Percentiles rank a stretch among this genome's conserved stretches.
phyloP scores from a whole-genome alignment of 2,329 filamentous ascomycete species.

The Xylaria sp. region DNA sequence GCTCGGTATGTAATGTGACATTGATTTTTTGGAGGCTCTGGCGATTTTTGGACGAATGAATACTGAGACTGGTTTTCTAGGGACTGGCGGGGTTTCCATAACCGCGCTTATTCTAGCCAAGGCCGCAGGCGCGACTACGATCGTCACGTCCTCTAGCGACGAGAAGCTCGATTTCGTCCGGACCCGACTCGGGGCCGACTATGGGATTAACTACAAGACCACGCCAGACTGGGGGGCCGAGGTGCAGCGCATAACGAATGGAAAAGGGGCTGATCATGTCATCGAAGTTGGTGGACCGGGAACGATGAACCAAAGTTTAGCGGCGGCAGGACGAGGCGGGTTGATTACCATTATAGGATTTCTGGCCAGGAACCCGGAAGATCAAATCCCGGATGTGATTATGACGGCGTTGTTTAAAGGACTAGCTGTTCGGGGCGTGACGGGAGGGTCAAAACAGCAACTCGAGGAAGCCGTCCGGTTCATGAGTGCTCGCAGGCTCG shows the following conservation, averaged over 20 bases:
- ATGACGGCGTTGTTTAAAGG: slow-evolving; percentile 42
- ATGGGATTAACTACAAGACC: slow-evolving; percentile 61
- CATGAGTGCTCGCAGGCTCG: slow-evolving; percentile 43
- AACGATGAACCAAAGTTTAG: slow-evolving; percentile 57
- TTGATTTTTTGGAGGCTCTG: not conserved
- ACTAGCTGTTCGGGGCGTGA: slow-evolving; percentile 50
- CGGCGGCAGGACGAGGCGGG: slow-evolving; percentile 56
- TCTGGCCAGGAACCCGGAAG: slow-evolving; percentile 33
- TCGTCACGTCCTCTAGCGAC: slow-evolving; percentile 64
- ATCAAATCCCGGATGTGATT: slow-evolving; percentile 42
- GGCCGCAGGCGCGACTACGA: slow-evolving; percentile 55
- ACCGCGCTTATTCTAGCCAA: slow-evolving; percentile 58
- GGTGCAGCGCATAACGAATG: slow-evolving; percentile 55
- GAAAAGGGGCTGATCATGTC: slow-evolving; percentile 55
- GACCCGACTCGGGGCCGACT: slow-evolving; percentile 53
- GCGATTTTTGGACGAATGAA: not conserved
- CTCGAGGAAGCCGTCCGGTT: slow-evolving; percentile 50
- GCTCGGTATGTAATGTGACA: slow-evolving; percentile 41
- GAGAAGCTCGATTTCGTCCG: slow-evolving; percentile 55
- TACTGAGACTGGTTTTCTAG: slow-evolving; percentile 38
- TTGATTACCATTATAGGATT: slow-evolving; percentile 59
- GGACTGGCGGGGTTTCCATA: slow-evolving; percentile 59
- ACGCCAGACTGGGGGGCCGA: slow-evolving; percentile 57
- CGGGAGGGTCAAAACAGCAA: slow-evolving; percentile 49
- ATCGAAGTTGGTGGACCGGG: slow-evolving; percentile 54